Percentiles rank a stretch among this genome's conserved stretches.
These are phyloP conservation scores for Emericellopsis atlantica DNA, from an alignment of 2,329 filamentous ascomycete species.

Conservation along the genomic window DNA sequence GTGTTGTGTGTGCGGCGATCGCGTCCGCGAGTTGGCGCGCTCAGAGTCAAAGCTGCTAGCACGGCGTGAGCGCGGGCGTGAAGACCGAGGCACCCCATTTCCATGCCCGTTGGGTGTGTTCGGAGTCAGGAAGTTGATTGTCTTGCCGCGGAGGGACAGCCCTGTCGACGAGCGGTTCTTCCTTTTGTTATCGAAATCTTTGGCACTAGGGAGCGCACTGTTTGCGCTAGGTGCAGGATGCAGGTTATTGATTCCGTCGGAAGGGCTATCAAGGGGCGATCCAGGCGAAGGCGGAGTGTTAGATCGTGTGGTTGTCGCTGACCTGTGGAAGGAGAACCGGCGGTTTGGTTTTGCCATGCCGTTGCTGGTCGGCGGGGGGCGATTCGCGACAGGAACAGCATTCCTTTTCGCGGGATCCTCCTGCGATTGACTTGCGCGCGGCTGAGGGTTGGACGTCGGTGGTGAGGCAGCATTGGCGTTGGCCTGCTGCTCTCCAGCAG, in stretches of 20 bases:
- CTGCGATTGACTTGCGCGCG: neutral
- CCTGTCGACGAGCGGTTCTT: conserved; percentile 40
- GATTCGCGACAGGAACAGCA: neutral
- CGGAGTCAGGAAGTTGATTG: conserved; percentile 30
- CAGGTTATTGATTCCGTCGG: conserved; percentile 11
- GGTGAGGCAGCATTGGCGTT: neutral
- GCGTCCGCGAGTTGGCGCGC: conserved; percentile 11
- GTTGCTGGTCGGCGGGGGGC: neutral
- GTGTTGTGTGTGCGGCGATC: conserved; percentile 6
- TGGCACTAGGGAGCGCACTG: conserved; percentile 21
- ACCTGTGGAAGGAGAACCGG: conserved; percentile 32
- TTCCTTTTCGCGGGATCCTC: neutral
- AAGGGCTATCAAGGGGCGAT: conserved; percentile 22
- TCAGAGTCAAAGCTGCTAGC: conserved; percentile 37
- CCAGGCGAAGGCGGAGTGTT: conserved; percentile 38
- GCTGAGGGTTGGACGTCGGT: neutral
- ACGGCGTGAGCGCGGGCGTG: conserved; percentile 15
- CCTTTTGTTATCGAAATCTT: conserved; percentile 27
- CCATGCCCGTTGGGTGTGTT: conserved; percentile 7
- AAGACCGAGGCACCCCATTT: conserved; percentile 3
- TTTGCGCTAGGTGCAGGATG: conserved; percentile 6
- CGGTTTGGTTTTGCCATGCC: conserved; percentile 10
- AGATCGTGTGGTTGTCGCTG: conserved; percentile 31
- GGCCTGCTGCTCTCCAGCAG: neutral
- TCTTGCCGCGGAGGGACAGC: conserved; percentile 31